These are phyloP conservation scores for Termitomyces sp. DNA, from an alignment of 768 basidiomycete species.

Conservation along the genomic window DNA sequence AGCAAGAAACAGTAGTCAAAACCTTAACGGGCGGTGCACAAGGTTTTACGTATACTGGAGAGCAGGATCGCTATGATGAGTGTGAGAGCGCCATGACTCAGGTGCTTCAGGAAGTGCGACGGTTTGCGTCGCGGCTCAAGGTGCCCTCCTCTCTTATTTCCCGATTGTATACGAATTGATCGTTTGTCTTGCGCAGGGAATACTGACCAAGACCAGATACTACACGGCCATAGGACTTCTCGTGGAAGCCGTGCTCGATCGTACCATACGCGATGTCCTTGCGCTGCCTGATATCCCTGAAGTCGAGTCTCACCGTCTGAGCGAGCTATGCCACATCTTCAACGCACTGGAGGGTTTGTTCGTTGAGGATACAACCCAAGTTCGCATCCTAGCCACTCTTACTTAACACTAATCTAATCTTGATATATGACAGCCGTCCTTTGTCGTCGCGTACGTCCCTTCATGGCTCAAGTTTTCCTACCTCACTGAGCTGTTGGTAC, in stretches of 20 bases:
- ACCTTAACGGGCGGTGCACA: slow-evolving; percentile 48
- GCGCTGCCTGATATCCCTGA: slow-evolving; percentile 84
- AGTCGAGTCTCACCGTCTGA: slow-evolving; percentile 76
- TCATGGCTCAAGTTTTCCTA: slow-evolving; percentile 96
- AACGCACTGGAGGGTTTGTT: slow-evolving; percentile 80
- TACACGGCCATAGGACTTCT: slow-evolving; percentile 68
- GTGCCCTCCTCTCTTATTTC: slow-evolving; percentile 32
- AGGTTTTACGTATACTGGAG: slow-evolving; percentile 64
- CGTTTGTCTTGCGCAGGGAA: slow-evolving; percentile 35
- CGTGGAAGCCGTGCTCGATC: slow-evolving; percentile 60
- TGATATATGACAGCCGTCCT: slow-evolving; percentile 46
- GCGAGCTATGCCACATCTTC: slow-evolving; percentile 77
- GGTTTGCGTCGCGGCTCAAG: slow-evolving; percentile 64
- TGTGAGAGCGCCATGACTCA: slow-evolving; percentile 67
- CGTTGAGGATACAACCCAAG: slow-evolving; percentile 57
- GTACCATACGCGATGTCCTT: slow-evolving; percentile 69
- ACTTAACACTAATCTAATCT: not conserved
- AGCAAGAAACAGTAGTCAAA: slow-evolving; percentile 38
- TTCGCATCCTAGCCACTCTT: slow-evolving; percentile 20
- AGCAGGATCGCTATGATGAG: slow-evolving; percentile 72
- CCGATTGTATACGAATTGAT: not conserved
- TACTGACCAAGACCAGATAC: slow-evolving; percentile 69
- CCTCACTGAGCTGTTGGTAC: slow-evolving; percentile 83
- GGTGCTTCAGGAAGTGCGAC: slow-evolving; percentile 59
- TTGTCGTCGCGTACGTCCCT: slow-evolving; percentile 82